A percentile compares a stretch with the other conserved stretches of the same genome.
Evolutionary conservation across 768 basidiomycete genomes (phyloP).

Genomic region (Pleurotus tuber-regium): DNA sequence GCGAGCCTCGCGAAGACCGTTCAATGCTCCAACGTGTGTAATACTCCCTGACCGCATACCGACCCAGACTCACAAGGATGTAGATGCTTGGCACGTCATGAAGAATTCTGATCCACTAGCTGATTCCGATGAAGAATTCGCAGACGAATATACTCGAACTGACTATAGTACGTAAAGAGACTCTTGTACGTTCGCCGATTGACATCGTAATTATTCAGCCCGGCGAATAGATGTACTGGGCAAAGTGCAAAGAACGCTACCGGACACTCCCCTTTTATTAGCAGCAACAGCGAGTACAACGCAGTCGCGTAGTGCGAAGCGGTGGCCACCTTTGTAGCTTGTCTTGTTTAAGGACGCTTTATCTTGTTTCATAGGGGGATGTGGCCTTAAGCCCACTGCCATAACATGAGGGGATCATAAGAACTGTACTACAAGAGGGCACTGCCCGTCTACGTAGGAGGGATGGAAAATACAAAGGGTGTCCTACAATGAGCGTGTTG

Average conservation of each 20-base stretch:
- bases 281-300: neutral
- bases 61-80: conserved; percentile 12
- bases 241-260: conserved; percentile 44
- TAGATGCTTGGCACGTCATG: conserved; percentile 75
- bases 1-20: conserved; percentile 26
- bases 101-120: conserved; percentile 60
- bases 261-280: neutral
- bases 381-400: neutral
- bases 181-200: neutral
- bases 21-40: conserved; percentile 48
- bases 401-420: neutral
- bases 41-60: conserved; percentile 10
- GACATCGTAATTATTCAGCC: conserved; percentile 27
- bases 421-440: conserved; percentile 2
- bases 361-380: neutral
- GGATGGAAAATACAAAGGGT: conserved; percentile 2
- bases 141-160: conserved; percentile 57
- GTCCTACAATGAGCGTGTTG: conserved; percentile 7
- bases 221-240: conserved; percentile 52
- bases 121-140: conserved; percentile 72
- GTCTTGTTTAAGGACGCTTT: neutral
- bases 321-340: neutral
- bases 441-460: neutral
- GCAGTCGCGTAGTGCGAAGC: too few species aligned
- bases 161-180: conserved; percentile 58